Base-by-base conservation (phyloP, 192 early-diverging fungal species). In the Backusella psychrophila region DNA sequence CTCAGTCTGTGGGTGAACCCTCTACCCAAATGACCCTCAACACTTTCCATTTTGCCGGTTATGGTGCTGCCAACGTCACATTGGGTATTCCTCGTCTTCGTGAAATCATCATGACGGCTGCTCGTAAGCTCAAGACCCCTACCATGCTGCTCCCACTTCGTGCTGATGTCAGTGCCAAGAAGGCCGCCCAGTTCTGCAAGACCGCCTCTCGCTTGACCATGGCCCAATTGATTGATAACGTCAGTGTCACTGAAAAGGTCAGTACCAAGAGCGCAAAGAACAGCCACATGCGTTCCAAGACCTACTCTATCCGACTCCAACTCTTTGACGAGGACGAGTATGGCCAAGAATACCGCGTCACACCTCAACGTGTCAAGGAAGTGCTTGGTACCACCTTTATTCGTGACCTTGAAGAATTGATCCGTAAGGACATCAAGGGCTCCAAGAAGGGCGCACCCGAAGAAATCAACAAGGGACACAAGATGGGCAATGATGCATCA, bases 21-120 rank as follows among this genome's bases (percentile, higher is more conserved):
- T 98, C 97, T 53, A 99, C 98, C 17, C 98, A 99, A 81, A 99
- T 99, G 98, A 99, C 98, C 46, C 89, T 99, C 39, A 99, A 99
- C 87, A 99, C 98, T 69, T 99, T 99, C 94, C 98, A 99, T 88
- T 95, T 98, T 86, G 95, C 95, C 53, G 95, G 95, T 38, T 95
- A 93, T 74, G 97, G 96, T 84, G 96, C 96, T 75, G 96, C 95
- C 81, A 99, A 99, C 90, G 98, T 99, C 31, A 99, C 98, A 3
- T 90, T 99, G 46, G 98, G 98, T 91, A 99, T 99, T 74, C 98
- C 98, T 46, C 97, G 98, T 90, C 85, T 99, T 72, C 94, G 97
- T 80, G 98, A 99, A 88, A 97, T 99, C 77, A 93, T 99, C 83
- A 99, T 99, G 97, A 98, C 96, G 6, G 98, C 97, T 6, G 96